These are phyloP conservation scores for Hypoxylon sp. DNA, from an alignment of 2,329 filamentous ascomycete species.

Conservation along the genomic window DNA sequence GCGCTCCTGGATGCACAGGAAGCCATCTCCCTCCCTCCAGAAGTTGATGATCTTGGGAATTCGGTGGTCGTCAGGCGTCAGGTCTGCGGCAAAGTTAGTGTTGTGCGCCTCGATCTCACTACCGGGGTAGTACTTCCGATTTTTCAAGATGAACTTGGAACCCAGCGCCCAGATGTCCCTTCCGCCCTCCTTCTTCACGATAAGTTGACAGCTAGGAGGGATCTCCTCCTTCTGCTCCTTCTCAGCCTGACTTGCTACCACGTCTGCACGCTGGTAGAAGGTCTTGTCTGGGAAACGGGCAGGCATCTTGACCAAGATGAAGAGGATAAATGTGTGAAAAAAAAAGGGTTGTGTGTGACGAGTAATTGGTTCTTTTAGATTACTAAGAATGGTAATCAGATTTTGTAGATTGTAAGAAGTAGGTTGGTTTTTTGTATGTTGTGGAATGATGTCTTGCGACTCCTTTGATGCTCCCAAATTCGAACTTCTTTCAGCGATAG, in stretches of 20 bases:
- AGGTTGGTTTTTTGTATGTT: too few species aligned
- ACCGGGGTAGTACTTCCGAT: background rate
- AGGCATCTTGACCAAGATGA: background rate
- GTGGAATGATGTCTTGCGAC: too few species aligned
- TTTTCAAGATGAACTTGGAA: conserved; percentile 12
- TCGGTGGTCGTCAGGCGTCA: background rate
- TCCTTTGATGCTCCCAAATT: too few species aligned
- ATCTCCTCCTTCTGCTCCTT: too few species aligned
- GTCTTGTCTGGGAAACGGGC: conserved; percentile 22
- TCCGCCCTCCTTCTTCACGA: conserved; percentile 9
- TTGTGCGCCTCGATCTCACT: conserved; percentile 21
- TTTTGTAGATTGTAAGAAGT: too few species aligned
- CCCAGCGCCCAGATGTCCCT: conserved; percentile 18
- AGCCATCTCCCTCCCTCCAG: conserved; percentile 19
- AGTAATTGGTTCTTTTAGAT: background rate
- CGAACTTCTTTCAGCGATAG: too few species aligned
- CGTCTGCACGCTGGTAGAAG: too few species aligned
- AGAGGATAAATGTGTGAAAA: background rate
- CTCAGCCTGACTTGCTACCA: too few species aligned
- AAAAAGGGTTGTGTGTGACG: background rate
- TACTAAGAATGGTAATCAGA: too few species aligned
- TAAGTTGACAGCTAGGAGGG: conserved; percentile 8
- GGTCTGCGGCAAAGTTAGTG: background rate
- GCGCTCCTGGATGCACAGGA: conserved; percentile 16
- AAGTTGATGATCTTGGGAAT: background rate